Base-by-base conservation (phyloP, 2,329 filamentous ascomycete genomes). In the Xylaria digitata region DNA sequence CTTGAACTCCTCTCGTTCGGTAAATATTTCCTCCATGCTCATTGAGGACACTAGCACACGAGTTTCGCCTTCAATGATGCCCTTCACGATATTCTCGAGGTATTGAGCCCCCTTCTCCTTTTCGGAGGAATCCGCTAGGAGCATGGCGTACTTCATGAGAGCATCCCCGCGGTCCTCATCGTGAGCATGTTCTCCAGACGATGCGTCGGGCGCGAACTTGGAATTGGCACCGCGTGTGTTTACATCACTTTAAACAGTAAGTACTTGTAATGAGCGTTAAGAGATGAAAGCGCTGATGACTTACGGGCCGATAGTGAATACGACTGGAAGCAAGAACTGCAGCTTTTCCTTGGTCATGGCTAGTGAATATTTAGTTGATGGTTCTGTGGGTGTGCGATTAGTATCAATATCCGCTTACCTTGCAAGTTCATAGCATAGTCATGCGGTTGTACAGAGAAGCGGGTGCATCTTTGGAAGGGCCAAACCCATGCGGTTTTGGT, bases 11-110 rank as follows among this genome's bases (percentile, higher is more conserved):
- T 92, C 89, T 40, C 92, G 84, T 79, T 92, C 90, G 67, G 89
- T 90, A 79, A 94, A 94, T 66, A 96, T 92, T 79, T 96, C 92
- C 77, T 95, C 92, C 91, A 96, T 95, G n/a, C 92, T 94, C 92
- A 96, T 95, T 72, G 88, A 90, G 0, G 90, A 92, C 48, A 96
- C 92, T 60, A 96, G 88, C 6, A 93, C 91, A 65, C 93, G 87
- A 0, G 92, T 94, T 79, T 96, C 93, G 68, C 93, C 93, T 78
- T 96, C 92, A 72, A 96, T 96, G 78, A 96, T 94, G 67, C 92
- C 93, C 79, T 93, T 95, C 79, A 96, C 90, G 68, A 96, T 96
- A 72, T 92, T 92, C 75, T 92, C 90, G 17, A 96, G 89, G 80
- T 95, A 92, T 61, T 86, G 70, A 79, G 80, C 77, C 34, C 77